phyloP scores from a whole-genome alignment of 495 filamentous ascomycete genomes.

The Lasiosphaeria miniovina region DNA sequence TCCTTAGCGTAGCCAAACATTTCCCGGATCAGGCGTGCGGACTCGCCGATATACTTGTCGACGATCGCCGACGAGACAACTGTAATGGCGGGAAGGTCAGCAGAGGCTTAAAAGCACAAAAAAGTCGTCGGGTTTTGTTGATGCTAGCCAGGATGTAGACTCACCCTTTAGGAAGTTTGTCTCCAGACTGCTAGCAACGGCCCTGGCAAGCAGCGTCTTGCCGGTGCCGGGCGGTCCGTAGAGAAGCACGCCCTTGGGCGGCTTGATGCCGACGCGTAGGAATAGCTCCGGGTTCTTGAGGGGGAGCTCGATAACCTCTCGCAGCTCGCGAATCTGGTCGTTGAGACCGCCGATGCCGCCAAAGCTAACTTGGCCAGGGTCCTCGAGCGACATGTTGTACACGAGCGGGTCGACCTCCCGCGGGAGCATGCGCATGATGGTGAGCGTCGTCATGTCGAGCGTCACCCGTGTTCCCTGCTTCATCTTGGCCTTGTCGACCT shows the following conservation, averaged over 20 bases:
- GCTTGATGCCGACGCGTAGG: conserved; percentile 95
- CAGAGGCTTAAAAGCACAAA: background rate
- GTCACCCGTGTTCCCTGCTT: conserved; percentile 98
- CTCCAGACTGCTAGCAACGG: conserved; percentile 94
- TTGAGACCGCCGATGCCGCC: conserved; percentile 98
- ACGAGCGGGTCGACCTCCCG: conserved; percentile 98
- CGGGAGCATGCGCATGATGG: conserved; percentile 99
- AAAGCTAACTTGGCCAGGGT: conserved; percentile 96
- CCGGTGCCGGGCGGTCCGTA: conserved; percentile 98
- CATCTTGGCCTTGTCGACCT: conserved; percentile 93
- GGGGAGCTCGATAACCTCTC: conserved; percentile 97
- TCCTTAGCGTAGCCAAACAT: conserved; percentile 99
- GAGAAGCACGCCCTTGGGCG: conserved; percentile 93
- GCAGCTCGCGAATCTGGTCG: conserved; percentile 95
- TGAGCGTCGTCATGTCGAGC: conserved; percentile 99
- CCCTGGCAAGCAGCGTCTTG: conserved; percentile 92
- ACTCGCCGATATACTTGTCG: conserved; percentile 99
- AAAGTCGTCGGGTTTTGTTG: background rate
- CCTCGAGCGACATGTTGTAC: conserved; percentile 99
- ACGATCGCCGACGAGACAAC: conserved; percentile 99
- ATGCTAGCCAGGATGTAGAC: conserved; percentile 7
- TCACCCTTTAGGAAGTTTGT: conserved; percentile 98
- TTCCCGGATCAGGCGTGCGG: conserved; percentile 93
- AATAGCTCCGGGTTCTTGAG: conserved; percentile 99
- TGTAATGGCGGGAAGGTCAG: conserved; percentile 29